Base-by-base conservation (phyloP, 75 land plant genomes). In the Larix kaempferi region DNA sequence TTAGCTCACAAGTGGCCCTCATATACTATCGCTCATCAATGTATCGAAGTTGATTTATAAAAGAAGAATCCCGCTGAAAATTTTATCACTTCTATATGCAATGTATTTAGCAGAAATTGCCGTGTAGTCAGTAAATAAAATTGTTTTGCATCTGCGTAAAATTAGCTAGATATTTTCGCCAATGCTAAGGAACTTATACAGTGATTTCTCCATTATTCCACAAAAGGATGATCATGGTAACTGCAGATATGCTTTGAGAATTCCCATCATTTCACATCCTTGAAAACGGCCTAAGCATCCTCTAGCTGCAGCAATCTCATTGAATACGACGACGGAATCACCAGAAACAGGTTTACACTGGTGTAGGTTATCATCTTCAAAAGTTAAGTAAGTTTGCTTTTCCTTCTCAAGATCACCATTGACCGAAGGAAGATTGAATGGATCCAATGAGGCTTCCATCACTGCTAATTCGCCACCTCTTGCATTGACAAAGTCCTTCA, bases 261-360 rank as follows among this genome's bases (percentile, higher is more conserved):
- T 83, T 37, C 89, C 89, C 95, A 97, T 92, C 98, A 97, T 97
- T 80, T 97, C 99, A 57, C 94, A 84, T 23, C 98, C 99, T 26
- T 88, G 84, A 80, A 97, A 97, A 19, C 99, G 86, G 22, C 99
- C 99, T 77, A 97, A 89, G 62, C 98, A 94, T 0, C 99, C 99
- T 64, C 86, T 84, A 17, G 98, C 95, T 17, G 98, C 99, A 22
- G 95, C 91, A 66, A 90, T 86, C 85, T 97, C 98, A 78, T 84
- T 82, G 61, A 91, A 93, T 23, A 76, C 80, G 58, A 52, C 75
- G 63, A 97, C 99, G 3, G 86, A 77, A 81, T 97, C 99, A 29
- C 99, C 99, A 56, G 86, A 78, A 63, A 86, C 84, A 16, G 94
- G 81, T 60, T 76, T 81, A 57, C 44, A 23, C n/a, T 74, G 26